Percentiles rank a stretch among this genome's conserved stretches.
These are phyloP conservation scores for Blastocystis sp. DNA, from an alignment of 352 stramenopile genomes.

Conservation along the genomic window DNA sequence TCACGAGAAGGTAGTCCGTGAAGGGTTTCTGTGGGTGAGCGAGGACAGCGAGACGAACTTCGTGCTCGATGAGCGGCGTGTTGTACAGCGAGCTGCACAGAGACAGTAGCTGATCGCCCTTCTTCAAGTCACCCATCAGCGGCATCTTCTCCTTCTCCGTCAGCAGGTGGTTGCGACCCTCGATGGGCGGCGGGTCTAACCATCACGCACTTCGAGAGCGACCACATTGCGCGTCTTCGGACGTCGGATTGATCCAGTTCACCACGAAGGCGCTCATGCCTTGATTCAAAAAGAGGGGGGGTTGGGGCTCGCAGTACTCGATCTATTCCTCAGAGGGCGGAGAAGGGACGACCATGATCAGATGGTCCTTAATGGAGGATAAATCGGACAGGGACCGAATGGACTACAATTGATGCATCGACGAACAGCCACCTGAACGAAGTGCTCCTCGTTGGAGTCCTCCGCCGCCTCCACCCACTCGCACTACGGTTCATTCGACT, in stretches of 20 bases:
- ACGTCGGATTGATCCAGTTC: conserved; percentile 55
- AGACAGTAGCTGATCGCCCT: conserved; percentile 44
- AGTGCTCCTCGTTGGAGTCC: not conserved
- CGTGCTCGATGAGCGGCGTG: conserved; percentile 45
- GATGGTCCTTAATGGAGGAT: conserved; percentile 38
- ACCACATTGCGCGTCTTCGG: conserved; percentile 16
- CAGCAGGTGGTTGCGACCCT: conserved; percentile 46
- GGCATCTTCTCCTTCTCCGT: conserved; percentile 59
- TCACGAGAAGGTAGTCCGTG: conserved; percentile 47
- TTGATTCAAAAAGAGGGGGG: conserved; percentile 56
- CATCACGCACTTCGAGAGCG: not conserved
- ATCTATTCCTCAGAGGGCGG: not conserved
- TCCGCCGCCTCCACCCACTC: not conserved
- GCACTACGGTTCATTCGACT: not conserved
- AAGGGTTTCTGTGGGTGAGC: conserved; percentile 12
- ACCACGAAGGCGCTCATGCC: conserved; percentile 58
- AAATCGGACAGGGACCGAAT: conserved; percentile 52
- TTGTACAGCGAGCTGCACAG: conserved; percentile 62
- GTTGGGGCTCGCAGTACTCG: conserved; percentile 60
- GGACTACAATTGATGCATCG: not conserved
- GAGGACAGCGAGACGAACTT: not conserved
- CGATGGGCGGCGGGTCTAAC: not conserved
- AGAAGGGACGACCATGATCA: not conserved
- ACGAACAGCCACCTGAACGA: not conserved
- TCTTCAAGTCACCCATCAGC: conserved; percentile 53